phyloP scores from a whole-genome alignment of 306 rosid genomes.

The Cicer pinnatifidum region DNA sequence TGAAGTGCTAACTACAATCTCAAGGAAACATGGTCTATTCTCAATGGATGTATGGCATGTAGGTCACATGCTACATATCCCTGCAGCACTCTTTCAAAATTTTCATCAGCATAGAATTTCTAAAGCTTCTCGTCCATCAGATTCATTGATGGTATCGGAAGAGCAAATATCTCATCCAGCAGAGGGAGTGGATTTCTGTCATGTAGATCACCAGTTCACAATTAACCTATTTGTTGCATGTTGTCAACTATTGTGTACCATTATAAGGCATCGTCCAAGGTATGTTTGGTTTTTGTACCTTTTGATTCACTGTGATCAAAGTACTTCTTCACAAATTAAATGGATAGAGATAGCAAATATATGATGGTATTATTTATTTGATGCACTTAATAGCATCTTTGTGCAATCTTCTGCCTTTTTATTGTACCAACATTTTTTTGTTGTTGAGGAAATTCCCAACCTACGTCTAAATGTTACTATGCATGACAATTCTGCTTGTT shows the following conservation, averaged over 20 bases:
- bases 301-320: conserved; percentile 34
- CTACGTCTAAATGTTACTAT: background rate
- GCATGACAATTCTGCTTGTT: conserved; percentile 36
- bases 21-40: conserved; percentile 72
- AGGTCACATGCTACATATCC: conserved; percentile 75
- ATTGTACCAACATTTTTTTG: conserved; percentile 3
- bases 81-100: conserved; percentile 75
- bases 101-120: conserved; percentile 61
- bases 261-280: conserved; percentile 81
- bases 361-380: conserved; percentile 16
- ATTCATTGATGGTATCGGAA: conserved; percentile 43
- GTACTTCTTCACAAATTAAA: conserved; percentile 22
- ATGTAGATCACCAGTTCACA: conserved; percentile 63
- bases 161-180: conserved; percentile 50
- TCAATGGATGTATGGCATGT: conserved; percentile 73
- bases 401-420: conserved; percentile 31
- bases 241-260: conserved; percentile 75
- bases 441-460: too few species aligned
- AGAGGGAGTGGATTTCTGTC: conserved; percentile 45
- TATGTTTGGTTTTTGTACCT: conserved; percentile 45
- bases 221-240: conserved; percentile 71
- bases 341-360: conserved; percentile 24
- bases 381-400: conserved; percentile 28
- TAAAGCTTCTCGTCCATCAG: conserved; percentile 50
- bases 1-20: conserved; percentile 74